Evolutionary conservation across 1,139 yeast genomes (phyloP).

Genomic region (Casaregolazyma suthepensis): DNA sequence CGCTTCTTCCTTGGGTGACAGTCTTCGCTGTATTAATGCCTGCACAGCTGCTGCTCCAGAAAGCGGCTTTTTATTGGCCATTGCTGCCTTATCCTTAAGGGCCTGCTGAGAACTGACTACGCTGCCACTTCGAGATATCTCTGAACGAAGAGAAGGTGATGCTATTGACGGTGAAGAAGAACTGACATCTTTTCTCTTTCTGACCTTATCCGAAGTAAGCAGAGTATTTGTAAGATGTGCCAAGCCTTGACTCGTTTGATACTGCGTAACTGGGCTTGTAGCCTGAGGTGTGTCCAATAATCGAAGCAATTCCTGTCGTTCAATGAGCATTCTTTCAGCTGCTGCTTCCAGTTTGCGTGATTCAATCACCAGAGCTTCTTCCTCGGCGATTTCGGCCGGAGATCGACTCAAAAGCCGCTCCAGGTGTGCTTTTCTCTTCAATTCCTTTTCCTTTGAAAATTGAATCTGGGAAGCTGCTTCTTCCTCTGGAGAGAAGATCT

Average conservation of each 20-base stretch:
- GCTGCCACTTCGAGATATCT: slow-evolving; percentile 23
- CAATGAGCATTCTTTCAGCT: slow-evolving; percentile 81
- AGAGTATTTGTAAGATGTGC: slow-evolving; percentile 78
- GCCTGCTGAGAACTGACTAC: not conserved
- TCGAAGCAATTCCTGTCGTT: slow-evolving; percentile 72
- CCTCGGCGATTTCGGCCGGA: slow-evolving; percentile 97
- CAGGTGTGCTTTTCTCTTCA: slow-evolving; percentile 73
- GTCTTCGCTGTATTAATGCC: slow-evolving; percentile 44
- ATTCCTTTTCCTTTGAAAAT: slow-evolving; percentile 63
- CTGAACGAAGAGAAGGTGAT: slow-evolving; percentile 40
- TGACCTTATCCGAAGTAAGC: slow-evolving; percentile 68
- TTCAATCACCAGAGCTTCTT: slow-evolving; percentile 87
- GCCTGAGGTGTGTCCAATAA: slow-evolving; percentile 86
- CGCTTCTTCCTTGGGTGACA: slow-evolving; percentile 74
- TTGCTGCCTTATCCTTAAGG: slow-evolving; percentile 32
- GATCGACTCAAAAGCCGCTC: slow-evolving; percentile 72
- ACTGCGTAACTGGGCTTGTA: slow-evolving; percentile 68
- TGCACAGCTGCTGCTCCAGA: slow-evolving; percentile 33
- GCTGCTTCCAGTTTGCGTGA: slow-evolving; percentile 90
- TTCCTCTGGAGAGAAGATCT: slow-evolving; percentile 32
- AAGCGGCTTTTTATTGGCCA: slow-evolving; percentile 14
- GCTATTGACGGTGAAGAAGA: slow-evolving; percentile 32
- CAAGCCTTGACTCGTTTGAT: slow-evolving; percentile 81
- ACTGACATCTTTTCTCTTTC: slow-evolving; percentile 42
- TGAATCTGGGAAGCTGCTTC: slow-evolving; percentile 39